phyloP scores from a whole-genome alignment of 768 basidiomycete genomes.

The Lentinula lateritia region DNA sequence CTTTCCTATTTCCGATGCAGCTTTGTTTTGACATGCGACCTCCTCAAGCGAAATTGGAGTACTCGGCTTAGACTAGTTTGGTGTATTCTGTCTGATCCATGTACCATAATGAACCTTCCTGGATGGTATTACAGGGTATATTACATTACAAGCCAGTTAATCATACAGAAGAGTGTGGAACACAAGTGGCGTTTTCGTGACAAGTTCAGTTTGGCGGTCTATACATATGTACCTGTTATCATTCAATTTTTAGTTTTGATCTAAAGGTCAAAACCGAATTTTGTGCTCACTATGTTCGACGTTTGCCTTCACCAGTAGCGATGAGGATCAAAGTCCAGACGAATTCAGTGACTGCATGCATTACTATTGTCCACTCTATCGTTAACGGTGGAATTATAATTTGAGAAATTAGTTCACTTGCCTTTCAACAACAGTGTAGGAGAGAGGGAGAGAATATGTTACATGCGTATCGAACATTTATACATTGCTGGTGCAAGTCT shows the following conservation, averaged over 20 bases:
- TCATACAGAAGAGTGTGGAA: too few species aligned
- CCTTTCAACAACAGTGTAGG: not conserved
- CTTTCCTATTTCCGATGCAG: not conserved
- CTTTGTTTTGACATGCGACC: slow-evolving; percentile 5
- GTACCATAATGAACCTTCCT: not conserved
- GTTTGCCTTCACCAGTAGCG: slow-evolving; percentile 2
- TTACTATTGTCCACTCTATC: not conserved
- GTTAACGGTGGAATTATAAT: not conserved
- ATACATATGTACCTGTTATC: too few species aligned
- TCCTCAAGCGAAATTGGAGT: slow-evolving; percentile 48
- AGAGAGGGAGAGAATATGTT: not conserved
- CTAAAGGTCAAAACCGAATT: not conserved
- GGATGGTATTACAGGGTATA: not conserved
- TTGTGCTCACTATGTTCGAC: not conserved
- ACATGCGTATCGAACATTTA: not conserved
- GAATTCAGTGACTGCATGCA: not conserved
- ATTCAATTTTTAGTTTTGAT: too few species aligned
- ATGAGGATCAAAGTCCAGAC: slow-evolving; percentile 3
- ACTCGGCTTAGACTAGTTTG: slow-evolving; percentile 19
- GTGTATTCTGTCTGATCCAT: not conserved
- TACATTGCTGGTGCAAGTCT: not conserved
- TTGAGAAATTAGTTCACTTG: not conserved
- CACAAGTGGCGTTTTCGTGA: too few species aligned
- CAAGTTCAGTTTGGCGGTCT: not conserved
- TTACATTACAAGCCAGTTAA: not conserved